Evolutionary conservation across 805 yeast species (phyloP).

Genomic region (Peterozyma toletana): DNA sequence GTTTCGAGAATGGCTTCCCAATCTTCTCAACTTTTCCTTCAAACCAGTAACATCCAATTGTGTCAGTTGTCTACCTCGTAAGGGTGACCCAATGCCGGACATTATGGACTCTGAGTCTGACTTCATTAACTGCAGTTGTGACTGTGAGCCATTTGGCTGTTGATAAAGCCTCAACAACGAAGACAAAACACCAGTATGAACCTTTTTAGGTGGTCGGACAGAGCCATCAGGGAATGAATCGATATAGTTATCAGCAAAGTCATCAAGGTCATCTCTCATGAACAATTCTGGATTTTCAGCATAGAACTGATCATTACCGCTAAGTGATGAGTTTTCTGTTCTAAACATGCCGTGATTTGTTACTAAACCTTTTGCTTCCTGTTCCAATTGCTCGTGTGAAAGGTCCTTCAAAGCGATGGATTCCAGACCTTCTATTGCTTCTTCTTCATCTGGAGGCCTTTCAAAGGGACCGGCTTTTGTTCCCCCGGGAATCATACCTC

Average conservation of each 20-base stretch:
- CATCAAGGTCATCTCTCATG: conserved; percentile 20
- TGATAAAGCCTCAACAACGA: conserved; percentile 68
- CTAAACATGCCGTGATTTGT: conserved; percentile 33
- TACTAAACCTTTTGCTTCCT: conserved; percentile 50
- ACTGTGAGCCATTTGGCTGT: conserved; percentile 19
- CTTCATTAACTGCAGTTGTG: conserved; percentile 8
- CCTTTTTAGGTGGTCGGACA: conserved; percentile 55
- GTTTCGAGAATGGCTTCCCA: conserved; percentile 4
- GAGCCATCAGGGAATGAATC: conserved; percentile 25
- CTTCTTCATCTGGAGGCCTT: conserved; percentile 29
- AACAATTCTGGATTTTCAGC: conserved; percentile 28
- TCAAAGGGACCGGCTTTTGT: conserved; percentile 11
- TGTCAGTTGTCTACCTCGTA: conserved; percentile 4
- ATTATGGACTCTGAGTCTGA: conserved; percentile 16
- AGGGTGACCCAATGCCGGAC: conserved; percentile 3
- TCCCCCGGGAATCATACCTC: conserved; percentile 29
- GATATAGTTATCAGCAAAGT: conserved; percentile 11
- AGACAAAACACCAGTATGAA: conserved; percentile 82
- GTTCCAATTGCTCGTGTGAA: conserved; percentile 32
- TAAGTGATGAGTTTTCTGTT: conserved; percentile 9
- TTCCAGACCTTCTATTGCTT: conserved; percentile 14
- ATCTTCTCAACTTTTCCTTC: conserved; percentile 12
- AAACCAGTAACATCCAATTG: conserved; percentile 12
- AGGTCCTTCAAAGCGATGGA: conserved; percentile 35
- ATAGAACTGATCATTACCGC: conserved; percentile 10